Conservation (phyloP, 1,139 yeast genomes). For the Groenewaldozyma auringiensis region DNA sequence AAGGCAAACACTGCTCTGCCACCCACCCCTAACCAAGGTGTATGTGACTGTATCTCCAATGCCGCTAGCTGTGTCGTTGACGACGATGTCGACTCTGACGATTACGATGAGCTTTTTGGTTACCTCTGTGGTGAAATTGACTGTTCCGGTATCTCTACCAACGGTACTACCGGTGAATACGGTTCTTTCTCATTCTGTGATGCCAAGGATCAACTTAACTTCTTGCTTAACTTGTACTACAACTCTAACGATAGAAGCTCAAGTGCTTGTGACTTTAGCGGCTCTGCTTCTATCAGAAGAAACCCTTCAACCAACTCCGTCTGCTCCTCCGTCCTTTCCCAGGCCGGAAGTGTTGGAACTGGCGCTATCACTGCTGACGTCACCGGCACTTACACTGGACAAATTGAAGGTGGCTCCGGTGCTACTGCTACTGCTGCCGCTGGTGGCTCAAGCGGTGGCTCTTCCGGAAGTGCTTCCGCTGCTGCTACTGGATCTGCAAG, state of each 20-base stretch:
- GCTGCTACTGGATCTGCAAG: neutral
- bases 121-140: conserved; percentile 38
- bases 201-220: conserved; percentile 54
- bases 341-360: conserved; percentile 26
- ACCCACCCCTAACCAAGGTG: conserved; percentile 56
- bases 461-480: conserved; percentile 1
- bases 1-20: conserved; percentile 50
- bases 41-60: conserved; percentile 49
- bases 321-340: conserved; percentile 39
- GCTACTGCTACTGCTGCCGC: conserved; percentile 7
- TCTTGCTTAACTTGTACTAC: conserved; percentile 53
- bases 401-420: conserved; percentile 15
- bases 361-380: conserved; percentile 25
- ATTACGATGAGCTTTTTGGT: conserved; percentile 49
- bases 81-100: conserved; percentile 37
- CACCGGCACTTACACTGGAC: conserved; percentile 20
- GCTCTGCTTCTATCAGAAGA: conserved; percentile 56
- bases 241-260: conserved; percentile 34
- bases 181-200: conserved; percentile 58
- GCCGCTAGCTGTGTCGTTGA: conserved; percentile 47
- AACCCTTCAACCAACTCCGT: conserved; percentile 60
- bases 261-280: conserved; percentile 65
- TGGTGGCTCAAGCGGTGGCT: neutral
- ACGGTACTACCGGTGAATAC: conserved; percentile 62
- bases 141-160: conserved; percentile 45